Evolutionary conservation across 2,329 filamentous ascomycete genomes (phyloP), one percentile per base, ranked within the genome.

Genomic region (Cryoendolithus antarcticus): DNA sequence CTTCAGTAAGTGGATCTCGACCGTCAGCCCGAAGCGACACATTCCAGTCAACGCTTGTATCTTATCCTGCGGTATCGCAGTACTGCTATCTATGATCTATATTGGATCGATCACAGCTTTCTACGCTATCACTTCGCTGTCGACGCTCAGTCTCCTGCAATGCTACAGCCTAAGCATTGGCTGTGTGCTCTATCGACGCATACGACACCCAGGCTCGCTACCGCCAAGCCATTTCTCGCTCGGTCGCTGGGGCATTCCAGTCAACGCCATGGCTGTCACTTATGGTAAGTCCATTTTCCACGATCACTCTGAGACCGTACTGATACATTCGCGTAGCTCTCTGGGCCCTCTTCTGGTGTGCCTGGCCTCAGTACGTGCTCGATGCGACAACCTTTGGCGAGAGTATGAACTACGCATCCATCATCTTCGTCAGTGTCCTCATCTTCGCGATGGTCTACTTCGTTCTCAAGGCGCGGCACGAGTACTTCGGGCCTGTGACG

Each of bases 51-150:
- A 42, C n/a, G 49, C 51, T 10, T 38, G 19, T 4, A 35, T 42
- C 9, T 69, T 68, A 3, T 67, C 70, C 44, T 62, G 76, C 1
- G 71, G 72, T 2, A 70, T 74, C 0, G 69, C 72, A 10, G 34
- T 21, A 6, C 38, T 53, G 4, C 42, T 62, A 9, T 47, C 48
- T 9, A 48, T 62, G 4, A 61, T 64, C 40, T 60, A 62, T 37
- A 59, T 64, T 24, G 62, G 59, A 11, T 53, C 46, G 8, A 48
- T 53, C 1, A 49, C 52, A 0, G 65, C 61, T 0, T 65, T 68
- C 40, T 61, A 62, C 41, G 61, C 59, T 1, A 51, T 69, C 3
- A 53, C 64, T 2, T 64, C 60, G 1, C 54, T 68, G 8, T 21
- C 21, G 10, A 47, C 46, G 4, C 40, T 43, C 10, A 31, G 44